These are phyloP conservation scores for Termitomyces sp. DNA, from an alignment of 768 basidiomycete species.

Conservation along the genomic window DNA sequence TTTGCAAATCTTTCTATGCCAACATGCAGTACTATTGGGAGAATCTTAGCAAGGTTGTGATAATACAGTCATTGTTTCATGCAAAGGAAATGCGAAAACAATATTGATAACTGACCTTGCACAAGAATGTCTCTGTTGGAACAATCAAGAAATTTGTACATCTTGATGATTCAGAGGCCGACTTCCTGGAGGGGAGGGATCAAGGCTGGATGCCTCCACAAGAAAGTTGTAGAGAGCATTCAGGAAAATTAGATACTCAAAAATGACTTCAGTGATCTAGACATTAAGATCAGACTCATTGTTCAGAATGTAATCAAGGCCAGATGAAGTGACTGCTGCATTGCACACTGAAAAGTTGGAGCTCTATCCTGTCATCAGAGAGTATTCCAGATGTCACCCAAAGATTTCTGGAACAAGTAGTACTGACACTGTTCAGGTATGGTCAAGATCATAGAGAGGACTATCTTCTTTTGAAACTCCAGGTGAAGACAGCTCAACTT, in stretches of 20 bases:
- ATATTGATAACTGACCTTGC: conserved; percentile 89
- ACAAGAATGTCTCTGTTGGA: conserved; percentile 88
- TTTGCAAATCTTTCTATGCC: conserved; percentile 64
- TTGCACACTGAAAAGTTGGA: conserved; percentile 86
- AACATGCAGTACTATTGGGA: conserved; percentile 80
- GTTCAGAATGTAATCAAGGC: conserved; percentile 90
- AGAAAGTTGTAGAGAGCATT: conserved; percentile 85
- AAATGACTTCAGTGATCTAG: conserved; percentile 87
- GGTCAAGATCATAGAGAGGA: conserved; percentile 95
- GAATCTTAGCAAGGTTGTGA: conserved; percentile 86
- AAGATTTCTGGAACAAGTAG: conserved; percentile 77
- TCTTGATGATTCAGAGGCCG: conserved; percentile 94
- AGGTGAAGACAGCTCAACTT: conserved; percentile 48
- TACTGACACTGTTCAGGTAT: conserved; percentile 88
- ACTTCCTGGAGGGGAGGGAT: conserved; percentile 98
- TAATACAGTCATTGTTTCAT: conserved; percentile 93
- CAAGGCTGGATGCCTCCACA: conserved; percentile 85
- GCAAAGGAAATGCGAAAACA: conserved; percentile 96
- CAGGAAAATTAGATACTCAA: conserved; percentile 90
- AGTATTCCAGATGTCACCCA: conserved; percentile 71
- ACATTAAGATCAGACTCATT: conserved; percentile 93
- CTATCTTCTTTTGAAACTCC: conserved; percentile 87
- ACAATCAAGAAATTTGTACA: conserved; percentile 99
- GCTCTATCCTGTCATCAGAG: conserved; percentile 67
- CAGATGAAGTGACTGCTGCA: conserved; percentile 59